Base-by-base conservation (phyloP, 208 protist species). In the Tritrichomonas foetus region DNA sequence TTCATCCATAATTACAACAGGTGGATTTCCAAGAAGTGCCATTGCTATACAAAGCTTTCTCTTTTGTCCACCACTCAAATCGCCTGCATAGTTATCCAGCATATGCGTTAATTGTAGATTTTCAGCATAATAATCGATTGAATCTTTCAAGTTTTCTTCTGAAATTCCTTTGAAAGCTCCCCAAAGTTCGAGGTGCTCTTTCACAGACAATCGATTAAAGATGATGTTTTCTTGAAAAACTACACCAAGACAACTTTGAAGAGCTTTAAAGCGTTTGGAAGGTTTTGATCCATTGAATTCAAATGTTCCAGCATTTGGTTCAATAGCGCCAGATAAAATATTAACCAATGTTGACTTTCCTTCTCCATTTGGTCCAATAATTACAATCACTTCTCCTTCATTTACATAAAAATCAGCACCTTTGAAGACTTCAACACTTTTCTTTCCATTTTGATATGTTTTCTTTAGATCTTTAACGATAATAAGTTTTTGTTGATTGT, bases 1-100 rank as follows among this genome's bases (percentile, higher is more conserved):
- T 92, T 92, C 78, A 92, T 92, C 78, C 78, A 92, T 64, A 33
- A 92, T 64, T 3, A 92, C 27, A 92, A 92, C 61, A n/a, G 78
- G 78, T 39, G 78, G 78, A 61, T 92, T 92, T 47, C 78, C 78
- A 41, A 92, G 39, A 20, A 92, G 36, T 36, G 78, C 3, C 16
- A 92, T 92, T 61, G 49, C 1, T n/a, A 92, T 61, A 61, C 78
- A 64, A 33, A 92, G 47, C 36, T 92, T 92, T n/a, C 78, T 50
- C 49, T 92, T 92, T n/a, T 92, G 41, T 3, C 78, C 78, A 61
- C 78, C 78, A 57, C 30, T 47, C 33, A 92, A 61, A 64, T 92
- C 49, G 3, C 78, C 78, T 50, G 78, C 78, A 41, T n/a, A 22
- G 41, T 61, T 92, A 8, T 53, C 30, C 5, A 64, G 3, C 41